phyloP scores from a whole-genome alignment of 2,329 filamentous ascomycete species.

The Sclerotiophoma versabilis region DNA sequence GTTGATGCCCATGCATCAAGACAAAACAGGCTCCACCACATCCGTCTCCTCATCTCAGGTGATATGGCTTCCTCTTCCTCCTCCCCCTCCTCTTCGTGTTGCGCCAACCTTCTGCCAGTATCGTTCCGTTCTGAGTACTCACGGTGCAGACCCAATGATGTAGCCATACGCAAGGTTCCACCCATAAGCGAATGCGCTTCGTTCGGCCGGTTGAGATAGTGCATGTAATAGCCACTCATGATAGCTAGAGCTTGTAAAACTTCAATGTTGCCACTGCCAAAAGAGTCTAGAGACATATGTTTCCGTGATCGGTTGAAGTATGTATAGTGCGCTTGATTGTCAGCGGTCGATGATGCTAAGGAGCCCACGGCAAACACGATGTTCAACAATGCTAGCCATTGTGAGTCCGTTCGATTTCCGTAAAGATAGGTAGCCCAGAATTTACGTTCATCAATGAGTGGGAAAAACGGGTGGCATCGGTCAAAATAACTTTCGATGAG shows the following conservation, averaged over 20 bases:
- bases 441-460: constrained; percentile 74
- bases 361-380: constrained; percentile 80
- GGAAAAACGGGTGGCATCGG: constrained; percentile 73
- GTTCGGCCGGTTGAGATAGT: constrained; percentile 79
- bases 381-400: constrained; percentile 76
- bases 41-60: constrained; percentile 50
- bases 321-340: constrained; percentile 70
- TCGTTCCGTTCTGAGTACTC: constrained; percentile 59
- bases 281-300: constrained; percentile 70
- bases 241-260: constrained; percentile 74
- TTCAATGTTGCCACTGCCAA: constrained; percentile 75
- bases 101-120: constrained; percentile 24
- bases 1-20: constrained; percentile 55
- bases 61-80: constrained; percentile 45
- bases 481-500: constrained; percentile 80
- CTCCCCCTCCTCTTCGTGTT: constrained; percentile 37
- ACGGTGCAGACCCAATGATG: constrained; percentile 73
- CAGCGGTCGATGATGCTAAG: constrained; percentile 68
- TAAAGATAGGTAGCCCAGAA: constrained; percentile 72
- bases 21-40: constrained; percentile 56
- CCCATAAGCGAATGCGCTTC: constrained; percentile 77
- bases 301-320: constrained; percentile 74
- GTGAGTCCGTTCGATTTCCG: constrained; percentile 68
- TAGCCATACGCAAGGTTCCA: constrained; percentile 76
- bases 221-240: constrained; percentile 77